A percentile compares a stretch with the other conserved stretches of the same genome.
These are phyloP conservation scores for Colletotrichum spaethianum DNA, from an alignment of 2,329 filamentous ascomycete species.

Conservation along the genomic window DNA sequence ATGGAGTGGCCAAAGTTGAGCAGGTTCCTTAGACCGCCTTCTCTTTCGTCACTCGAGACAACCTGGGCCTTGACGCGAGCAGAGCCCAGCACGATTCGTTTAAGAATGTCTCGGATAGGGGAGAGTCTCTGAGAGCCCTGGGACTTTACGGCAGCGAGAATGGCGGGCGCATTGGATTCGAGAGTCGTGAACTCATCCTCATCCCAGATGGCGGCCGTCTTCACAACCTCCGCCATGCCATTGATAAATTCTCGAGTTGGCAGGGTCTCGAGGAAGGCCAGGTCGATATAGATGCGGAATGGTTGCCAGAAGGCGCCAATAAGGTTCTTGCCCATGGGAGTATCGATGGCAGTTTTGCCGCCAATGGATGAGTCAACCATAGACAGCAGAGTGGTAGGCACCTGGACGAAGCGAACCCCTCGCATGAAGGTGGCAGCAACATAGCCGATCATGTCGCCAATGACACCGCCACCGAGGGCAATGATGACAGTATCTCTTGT, in stretches of 20 bases:
- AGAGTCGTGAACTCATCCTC: slow-evolving; percentile 87
- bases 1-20: slow-evolving; percentile 99
- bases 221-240: slow-evolving; percentile 98
- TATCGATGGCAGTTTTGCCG: slow-evolving; percentile 98
- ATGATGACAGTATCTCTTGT: slow-evolving; percentile 96
- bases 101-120: slow-evolving; percentile 79
- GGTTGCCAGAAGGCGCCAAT: slow-evolving; percentile 98
- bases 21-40: slow-evolving; percentile 93
- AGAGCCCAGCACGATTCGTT: slow-evolving; percentile 88
- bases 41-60: slow-evolving; percentile 93
- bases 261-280: slow-evolving; percentile 91
- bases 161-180: slow-evolving; percentile 83
- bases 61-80: slow-evolving; percentile 95
- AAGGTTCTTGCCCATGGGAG: slow-evolving; percentile 94
- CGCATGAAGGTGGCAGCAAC: slow-evolving; percentile 99
- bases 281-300: slow-evolving; percentile 92
- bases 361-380: slow-evolving; percentile 99
- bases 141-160: slow-evolving; percentile 80
- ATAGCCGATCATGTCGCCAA: slow-evolving; percentile 98
- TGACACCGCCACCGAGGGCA: slow-evolving; percentile 94
- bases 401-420: slow-evolving; percentile 94
- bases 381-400: slow-evolving; percentile 92
- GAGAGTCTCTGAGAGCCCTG: slow-evolving; percentile 68
- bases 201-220: slow-evolving; percentile 97
- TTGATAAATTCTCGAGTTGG: slow-evolving; percentile 96